These are phyloP conservation scores for Phallus indusiatus DNA, from an alignment of 768 basidiomycete genomes.

Conservation along the genomic window DNA sequence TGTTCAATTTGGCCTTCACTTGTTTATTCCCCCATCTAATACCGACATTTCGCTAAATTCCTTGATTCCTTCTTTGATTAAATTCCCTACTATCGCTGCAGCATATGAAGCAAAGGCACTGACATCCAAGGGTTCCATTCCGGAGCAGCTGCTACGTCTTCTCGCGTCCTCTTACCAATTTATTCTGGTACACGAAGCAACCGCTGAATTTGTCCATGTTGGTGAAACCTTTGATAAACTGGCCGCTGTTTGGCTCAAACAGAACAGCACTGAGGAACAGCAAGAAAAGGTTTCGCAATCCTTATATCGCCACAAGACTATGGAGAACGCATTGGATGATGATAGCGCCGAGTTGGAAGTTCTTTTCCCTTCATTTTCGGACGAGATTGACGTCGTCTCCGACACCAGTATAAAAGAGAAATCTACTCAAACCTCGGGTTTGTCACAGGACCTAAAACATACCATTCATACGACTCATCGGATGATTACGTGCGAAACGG, in stretches of 20 bases:
- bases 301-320: constrained; percentile 60
- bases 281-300: constrained; percentile 55
- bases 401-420: constrained; percentile 3
- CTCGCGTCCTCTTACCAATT: constrained; percentile 37
- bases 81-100: constrained; percentile 1
- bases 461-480: not conserved
- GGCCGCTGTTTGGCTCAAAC: constrained; percentile 74
- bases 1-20: constrained; percentile 63
- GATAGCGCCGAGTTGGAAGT: constrained; percentile 71
- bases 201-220: constrained; percentile 27
- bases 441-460: not conserved
- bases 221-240: constrained; percentile 56
- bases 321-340: constrained; percentile 48
- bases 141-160: constrained; percentile 40
- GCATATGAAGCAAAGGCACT: not conserved
- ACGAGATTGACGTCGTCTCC: constrained; percentile 20
- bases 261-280: constrained; percentile 61
- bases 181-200: constrained; percentile 30
- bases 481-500: not conserved
- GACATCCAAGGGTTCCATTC: constrained; percentile 23
- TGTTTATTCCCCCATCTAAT: constrained; percentile 24
- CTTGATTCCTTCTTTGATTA: not conserved
- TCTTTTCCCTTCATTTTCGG: constrained; percentile 80
- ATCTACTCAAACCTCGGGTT: not conserved
- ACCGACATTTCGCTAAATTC: not conserved